Evolutionary conservation across 2,329 filamentous ascomycete species (phyloP).

Genomic region (Pseudogymnoascus sp.): DNA sequence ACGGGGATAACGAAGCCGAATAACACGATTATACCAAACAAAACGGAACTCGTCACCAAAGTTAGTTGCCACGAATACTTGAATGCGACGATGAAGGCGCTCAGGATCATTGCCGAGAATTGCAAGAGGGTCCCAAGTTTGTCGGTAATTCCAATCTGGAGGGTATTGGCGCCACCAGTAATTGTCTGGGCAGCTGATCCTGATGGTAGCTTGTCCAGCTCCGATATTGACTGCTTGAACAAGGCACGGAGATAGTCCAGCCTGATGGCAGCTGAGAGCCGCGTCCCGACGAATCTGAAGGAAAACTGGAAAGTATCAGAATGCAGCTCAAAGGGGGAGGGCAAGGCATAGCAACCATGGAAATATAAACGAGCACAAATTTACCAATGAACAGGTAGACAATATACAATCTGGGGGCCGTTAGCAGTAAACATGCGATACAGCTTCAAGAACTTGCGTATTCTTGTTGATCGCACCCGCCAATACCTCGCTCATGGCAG

Average conservation of each 20-base stretch:
- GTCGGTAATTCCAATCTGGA: slow-evolving; percentile 60
- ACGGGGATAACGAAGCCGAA: slow-evolving; percentile 45
- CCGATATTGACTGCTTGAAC: slow-evolving; percentile 58
- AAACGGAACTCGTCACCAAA: slow-evolving; percentile 48
- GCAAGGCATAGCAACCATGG: slow-evolving; percentile 39
- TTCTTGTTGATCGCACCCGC: slow-evolving; percentile 36
- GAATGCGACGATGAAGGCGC: slow-evolving; percentile 49
- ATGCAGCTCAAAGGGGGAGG: slow-evolving; percentile 37
- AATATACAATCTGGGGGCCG: slow-evolving; percentile 50
- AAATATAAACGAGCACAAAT: slow-evolving; percentile 55
- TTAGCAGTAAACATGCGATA: neutral
- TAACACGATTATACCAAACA: slow-evolving; percentile 48
- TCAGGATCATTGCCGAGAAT: slow-evolving; percentile 44
- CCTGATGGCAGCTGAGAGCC: slow-evolving; percentile 53
- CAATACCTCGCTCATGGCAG: slow-evolving; percentile 34
- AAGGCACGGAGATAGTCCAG: slow-evolving; percentile 57
- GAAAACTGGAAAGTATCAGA: slow-evolving; percentile 36
- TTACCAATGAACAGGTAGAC: slow-evolving; percentile 63
- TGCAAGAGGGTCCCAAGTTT: slow-evolving; percentile 54
- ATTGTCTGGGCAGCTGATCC: slow-evolving; percentile 54
- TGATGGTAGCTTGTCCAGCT: slow-evolving; percentile 57
- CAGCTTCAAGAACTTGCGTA: slow-evolving; percentile 30
- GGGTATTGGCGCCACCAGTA: slow-evolving; percentile 45
- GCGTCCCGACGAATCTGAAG: slow-evolving; percentile 55
- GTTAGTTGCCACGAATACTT: slow-evolving; percentile 52